Conservation (phyloP, 2,329 filamentous ascomycete genomes). For the Albophoma yamanashiensis region DNA sequence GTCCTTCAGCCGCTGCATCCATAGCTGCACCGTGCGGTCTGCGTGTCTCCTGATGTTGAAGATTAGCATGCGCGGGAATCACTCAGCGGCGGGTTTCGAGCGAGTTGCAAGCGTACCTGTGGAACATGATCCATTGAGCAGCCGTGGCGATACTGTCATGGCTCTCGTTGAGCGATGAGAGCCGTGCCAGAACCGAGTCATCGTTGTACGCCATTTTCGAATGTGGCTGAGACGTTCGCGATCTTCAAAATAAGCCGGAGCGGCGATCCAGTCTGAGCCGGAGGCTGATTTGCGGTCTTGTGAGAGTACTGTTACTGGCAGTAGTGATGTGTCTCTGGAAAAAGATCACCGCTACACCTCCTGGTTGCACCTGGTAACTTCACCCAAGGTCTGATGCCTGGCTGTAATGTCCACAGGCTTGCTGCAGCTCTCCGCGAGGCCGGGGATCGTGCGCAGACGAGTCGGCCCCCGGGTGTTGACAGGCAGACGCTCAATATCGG, state of each 20-base stretch:
- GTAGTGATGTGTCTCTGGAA: background rate
- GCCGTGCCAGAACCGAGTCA: slow-evolving; percentile 88
- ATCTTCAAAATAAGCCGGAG: background rate
- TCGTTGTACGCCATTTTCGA: slow-evolving; percentile 80
- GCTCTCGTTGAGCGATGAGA: slow-evolving; percentile 91
- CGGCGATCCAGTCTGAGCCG: background rate
- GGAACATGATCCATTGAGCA: slow-evolving; percentile 99
- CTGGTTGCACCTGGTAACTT: background rate
- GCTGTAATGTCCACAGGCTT: background rate
- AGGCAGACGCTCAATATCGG: background rate
- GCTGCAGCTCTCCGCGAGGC: background rate
- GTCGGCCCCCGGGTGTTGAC: background rate
- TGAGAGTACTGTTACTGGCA: background rate
- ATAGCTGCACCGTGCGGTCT: slow-evolving; percentile 81
- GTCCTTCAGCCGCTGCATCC: slow-evolving; percentile 83
- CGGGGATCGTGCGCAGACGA: background rate
- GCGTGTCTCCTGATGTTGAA: slow-evolving; percentile 62
- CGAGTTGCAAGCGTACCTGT: slow-evolving; percentile 51
- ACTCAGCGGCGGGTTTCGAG: too few relatives aligned
- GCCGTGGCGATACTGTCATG: slow-evolving; percentile 95
- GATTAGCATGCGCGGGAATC: slow-evolving; percentile 1
- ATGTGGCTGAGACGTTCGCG: background rate
- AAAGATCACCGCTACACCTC: background rate
- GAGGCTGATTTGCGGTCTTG: background rate
- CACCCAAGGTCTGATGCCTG: background rate